Conservation (phyloP, 208 protist species). For the Leishmania lainsoni region DNA sequence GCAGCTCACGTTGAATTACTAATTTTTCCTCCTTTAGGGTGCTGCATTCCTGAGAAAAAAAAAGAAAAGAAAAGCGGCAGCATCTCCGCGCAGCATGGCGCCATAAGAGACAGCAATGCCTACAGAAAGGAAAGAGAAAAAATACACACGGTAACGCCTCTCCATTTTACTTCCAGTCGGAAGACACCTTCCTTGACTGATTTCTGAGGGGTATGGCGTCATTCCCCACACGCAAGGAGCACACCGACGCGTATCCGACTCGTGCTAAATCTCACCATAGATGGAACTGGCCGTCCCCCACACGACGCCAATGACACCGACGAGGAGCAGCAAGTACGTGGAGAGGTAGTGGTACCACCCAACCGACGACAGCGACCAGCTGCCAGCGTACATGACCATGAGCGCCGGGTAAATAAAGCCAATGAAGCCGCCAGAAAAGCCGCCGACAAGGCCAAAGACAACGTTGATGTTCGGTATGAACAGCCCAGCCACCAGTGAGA, state of each 20-base stretch:
- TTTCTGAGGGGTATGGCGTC: no score
- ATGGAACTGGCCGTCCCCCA: conserved; percentile 65
- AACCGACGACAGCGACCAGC: conserved; percentile 37
- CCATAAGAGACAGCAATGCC: neutral
- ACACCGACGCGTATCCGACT: neutral
- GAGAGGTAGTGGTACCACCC: conserved; percentile 63
- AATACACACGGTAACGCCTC: neutral
- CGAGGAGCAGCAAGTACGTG: conserved; percentile 61
- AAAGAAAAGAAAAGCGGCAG: neutral
- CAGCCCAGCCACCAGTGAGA: conserved; percentile 57
- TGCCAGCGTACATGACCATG: conserved; percentile 75
- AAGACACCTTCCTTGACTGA: no score
- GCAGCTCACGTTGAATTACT: neutral
- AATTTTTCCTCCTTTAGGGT: no score
- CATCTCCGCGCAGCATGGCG: neutral
- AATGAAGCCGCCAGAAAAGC: conserved; percentile 69
- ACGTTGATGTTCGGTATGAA: conserved; percentile 74
- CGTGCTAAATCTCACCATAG: conserved; percentile 40
- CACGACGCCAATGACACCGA: conserved; percentile 63
- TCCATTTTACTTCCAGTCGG: no score
- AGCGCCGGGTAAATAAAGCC: conserved; percentile 75
- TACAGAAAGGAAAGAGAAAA: neutral
- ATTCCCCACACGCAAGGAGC: neutral
- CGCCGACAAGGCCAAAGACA: conserved; percentile 77
- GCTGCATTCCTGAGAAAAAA: neutral